Evolutionary conservation across 257 asterid species (phyloP).

Genomic region (Hygrophila difformis): DNA sequence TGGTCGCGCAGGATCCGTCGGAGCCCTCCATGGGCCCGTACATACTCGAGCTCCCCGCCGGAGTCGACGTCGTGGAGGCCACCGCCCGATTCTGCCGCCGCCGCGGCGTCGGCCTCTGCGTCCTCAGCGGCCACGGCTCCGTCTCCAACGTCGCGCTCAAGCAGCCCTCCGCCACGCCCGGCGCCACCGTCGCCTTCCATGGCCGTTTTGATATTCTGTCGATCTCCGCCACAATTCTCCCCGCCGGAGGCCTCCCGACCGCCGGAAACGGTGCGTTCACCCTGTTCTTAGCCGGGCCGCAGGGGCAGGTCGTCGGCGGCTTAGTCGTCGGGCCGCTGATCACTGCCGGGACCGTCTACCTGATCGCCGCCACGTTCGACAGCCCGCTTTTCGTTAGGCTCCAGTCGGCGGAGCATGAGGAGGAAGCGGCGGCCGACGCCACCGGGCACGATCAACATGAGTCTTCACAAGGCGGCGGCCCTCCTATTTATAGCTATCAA

Average conservation of each 20-base stretch:
- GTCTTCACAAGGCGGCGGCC: neutral
- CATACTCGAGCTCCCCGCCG: slow-evolving; percentile 52
- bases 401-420: slow-evolving; percentile 23
- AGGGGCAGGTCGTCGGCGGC: slow-evolving; percentile 82
- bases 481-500: slow-evolving; percentile 3
- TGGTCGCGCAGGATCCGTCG: slow-evolving; percentile 31
- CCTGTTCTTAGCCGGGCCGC: slow-evolving; percentile 62
- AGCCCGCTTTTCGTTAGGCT: slow-evolving; percentile 41
- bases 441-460: slow-evolving; percentile 16
- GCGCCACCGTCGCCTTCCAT: slow-evolving; percentile 58
- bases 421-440: slow-evolving; percentile 15
- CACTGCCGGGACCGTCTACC: slow-evolving; percentile 49
- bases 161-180: slow-evolving; percentile 63
- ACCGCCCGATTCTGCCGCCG: slow-evolving; percentile 36
- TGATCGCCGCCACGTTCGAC: slow-evolving; percentile 58
- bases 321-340: slow-evolving; percentile 55
- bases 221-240: slow-evolving; percentile 57
- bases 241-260: slow-evolving; percentile 12
- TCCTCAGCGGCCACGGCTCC: slow-evolving; percentile 53
- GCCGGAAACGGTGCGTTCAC: slow-evolving; percentile 34
- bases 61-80: slow-evolving; percentile 43
- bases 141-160: slow-evolving; percentile 47
- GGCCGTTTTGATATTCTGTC: slow-evolving; percentile 72
- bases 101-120: slow-evolving; percentile 39
- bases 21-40: slow-evolving; percentile 63